Evolutionary conservation across 495 filamentous ascomycete species (phyloP).

Genomic region (Parathielavia appendiculata): DNA sequence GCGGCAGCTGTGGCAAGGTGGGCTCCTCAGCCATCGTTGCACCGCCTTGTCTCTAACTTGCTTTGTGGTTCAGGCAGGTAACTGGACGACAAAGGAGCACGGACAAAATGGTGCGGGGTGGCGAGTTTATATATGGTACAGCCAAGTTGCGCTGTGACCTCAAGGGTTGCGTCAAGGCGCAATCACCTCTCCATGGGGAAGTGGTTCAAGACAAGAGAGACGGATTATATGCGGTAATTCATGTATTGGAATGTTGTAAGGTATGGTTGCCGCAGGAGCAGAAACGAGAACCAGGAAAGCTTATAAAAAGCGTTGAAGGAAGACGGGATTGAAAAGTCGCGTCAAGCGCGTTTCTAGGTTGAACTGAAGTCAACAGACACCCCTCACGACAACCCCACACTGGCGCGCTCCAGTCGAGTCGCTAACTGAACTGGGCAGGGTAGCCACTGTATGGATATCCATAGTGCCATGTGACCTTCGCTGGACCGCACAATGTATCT

Average conservation of each 20-base stretch:
- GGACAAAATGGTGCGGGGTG: not conserved
- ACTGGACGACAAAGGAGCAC: not conserved
- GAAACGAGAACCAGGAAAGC: not conserved
- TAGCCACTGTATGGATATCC: no score
- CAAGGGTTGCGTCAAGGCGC: no score
- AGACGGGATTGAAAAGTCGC: not conserved
- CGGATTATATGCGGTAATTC: not conserved
- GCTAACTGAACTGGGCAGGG: not conserved
- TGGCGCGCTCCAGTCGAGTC: not conserved
- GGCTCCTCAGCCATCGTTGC: constrained; percentile 24
- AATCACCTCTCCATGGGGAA: no score
- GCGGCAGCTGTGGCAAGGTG: constrained; percentile 40
- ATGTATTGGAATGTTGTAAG: not conserved
- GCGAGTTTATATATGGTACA: not conserved
- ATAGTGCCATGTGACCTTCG: not conserved
- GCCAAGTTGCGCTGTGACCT: no score
- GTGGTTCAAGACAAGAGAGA: no score
- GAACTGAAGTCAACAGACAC: constrained; percentile 3
- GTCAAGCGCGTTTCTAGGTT: constrained; percentile 10
- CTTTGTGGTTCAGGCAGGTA: not conserved
- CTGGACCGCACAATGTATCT: no score
- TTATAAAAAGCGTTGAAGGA: not conserved
- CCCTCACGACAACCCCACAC: constrained; percentile 1
- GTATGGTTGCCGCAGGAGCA: not conserved
- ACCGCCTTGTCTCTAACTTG: not conserved